Evolutionary conservation across 768 basidiomycete species (phyloP).

Genomic region (Panellus pusillus): DNA sequence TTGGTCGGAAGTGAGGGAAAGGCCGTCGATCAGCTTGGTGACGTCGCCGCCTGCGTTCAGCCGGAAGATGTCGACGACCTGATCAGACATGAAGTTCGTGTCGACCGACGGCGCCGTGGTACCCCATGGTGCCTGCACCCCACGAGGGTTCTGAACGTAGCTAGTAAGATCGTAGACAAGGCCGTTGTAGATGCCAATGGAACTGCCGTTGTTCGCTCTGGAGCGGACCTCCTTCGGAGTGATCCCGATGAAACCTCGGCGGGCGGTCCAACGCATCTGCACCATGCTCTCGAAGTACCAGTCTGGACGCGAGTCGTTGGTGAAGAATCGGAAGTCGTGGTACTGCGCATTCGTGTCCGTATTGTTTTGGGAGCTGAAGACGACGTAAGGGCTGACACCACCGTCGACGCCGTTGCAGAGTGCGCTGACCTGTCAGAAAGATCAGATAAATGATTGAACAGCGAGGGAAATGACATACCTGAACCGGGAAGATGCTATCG

Average conservation of each 20-base stretch:
- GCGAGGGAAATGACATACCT: slow-evolving; percentile 46
- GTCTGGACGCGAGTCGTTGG: slow-evolving; percentile 90
- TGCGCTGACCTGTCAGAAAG: slow-evolving; percentile 68
- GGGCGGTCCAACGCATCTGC: slow-evolving; percentile 83
- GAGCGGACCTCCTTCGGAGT: slow-evolving; percentile 73
- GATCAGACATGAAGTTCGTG: slow-evolving; percentile 69
- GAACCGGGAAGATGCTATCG: slow-evolving; percentile 88
- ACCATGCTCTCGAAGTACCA: slow-evolving; percentile 99
- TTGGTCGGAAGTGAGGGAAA: slow-evolving; percentile 44
- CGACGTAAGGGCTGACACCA: slow-evolving; percentile 80
- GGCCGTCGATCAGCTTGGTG: slow-evolving; percentile 67
- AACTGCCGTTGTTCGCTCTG: slow-evolving; percentile 60
- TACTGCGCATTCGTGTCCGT: slow-evolving; percentile 78
- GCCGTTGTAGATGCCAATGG: slow-evolving; percentile 84
- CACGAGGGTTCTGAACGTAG: slow-evolving; percentile 74
- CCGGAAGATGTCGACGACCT: slow-evolving; percentile 74
- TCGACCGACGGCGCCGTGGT: slow-evolving; percentile 43
- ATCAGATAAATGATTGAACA: background rate
- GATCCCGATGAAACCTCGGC: slow-evolving; percentile 86
- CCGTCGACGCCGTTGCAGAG: slow-evolving; percentile 88
- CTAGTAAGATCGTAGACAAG: slow-evolving; percentile 85
- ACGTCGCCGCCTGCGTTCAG: slow-evolving; percentile 75
- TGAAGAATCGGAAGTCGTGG: slow-evolving; percentile 92
- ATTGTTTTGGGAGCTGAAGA: slow-evolving; percentile 73
- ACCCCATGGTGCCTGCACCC: slow-evolving; percentile 48